A percentile compares a stretch with the other conserved stretches of the same genome.
phyloP scores from a whole-genome alignment of 202 grass and related monocot species.

The Bolboschoenoplectus hybrid region DNA sequence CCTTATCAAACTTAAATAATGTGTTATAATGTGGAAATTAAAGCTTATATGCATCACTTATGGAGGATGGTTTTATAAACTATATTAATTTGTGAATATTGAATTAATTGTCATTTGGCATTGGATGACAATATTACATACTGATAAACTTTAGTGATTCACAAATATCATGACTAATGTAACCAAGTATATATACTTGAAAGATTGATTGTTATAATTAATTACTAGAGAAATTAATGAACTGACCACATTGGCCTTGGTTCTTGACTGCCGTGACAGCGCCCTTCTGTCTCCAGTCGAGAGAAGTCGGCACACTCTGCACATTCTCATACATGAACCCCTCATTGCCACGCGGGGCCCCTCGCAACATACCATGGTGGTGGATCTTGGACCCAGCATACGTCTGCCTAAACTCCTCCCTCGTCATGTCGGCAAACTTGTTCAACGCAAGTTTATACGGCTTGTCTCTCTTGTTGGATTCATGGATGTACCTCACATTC shows the following conservation, averaged over 20 bases:
- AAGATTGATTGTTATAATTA: neutral
- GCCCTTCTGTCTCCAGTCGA: slow-evolving; percentile 63
- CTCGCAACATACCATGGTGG: slow-evolving; percentile 39
- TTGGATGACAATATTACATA: neutral
- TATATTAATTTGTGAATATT: neutral
- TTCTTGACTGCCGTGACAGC: slow-evolving; percentile 69
- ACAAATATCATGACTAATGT: neutral
- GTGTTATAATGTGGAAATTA: neutral
- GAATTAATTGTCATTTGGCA: neutral
- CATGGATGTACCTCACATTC: slow-evolving; percentile 58
- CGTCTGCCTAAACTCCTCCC: slow-evolving; percentile 56
- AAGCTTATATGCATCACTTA: neutral
- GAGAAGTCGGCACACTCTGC: slow-evolving; percentile 35
- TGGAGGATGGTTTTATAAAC: neutral
- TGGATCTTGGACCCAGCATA: slow-evolving; percentile 53
- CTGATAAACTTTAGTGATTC: neutral
- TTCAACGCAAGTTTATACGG: slow-evolving; percentile 64
- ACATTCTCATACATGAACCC: slow-evolving; percentile 57
- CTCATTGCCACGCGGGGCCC: neutral
- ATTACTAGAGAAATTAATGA: slow-evolving; percentile 15
- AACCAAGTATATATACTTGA: neutral
- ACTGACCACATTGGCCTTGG: slow-evolving; percentile 62
- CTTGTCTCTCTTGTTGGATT: slow-evolving; percentile 55
- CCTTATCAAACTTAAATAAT: neutral
- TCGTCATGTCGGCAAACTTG: slow-evolving; percentile 75